phyloP scores from a whole-genome alignment of 2,329 filamentous ascomycete genomes.

The Sphaerostilbella broomeana region DNA sequence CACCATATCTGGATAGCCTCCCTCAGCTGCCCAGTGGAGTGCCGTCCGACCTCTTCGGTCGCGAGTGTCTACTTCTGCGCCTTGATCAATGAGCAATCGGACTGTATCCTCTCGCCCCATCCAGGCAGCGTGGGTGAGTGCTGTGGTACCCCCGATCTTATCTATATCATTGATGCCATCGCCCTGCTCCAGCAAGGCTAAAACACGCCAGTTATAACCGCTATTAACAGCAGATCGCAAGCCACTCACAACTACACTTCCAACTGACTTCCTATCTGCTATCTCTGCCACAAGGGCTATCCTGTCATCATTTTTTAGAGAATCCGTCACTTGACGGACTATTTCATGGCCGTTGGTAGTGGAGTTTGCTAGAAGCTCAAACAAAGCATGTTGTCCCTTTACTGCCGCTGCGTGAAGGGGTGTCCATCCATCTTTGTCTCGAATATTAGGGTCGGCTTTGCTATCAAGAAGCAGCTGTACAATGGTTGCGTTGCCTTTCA shows the following conservation, averaged over 20 bases:
- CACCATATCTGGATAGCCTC: background rate
- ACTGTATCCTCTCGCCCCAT: background rate
- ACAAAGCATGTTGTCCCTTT: constrained; percentile 6
- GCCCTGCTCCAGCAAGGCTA: background rate
- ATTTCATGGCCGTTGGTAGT: background rate
- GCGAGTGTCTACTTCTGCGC: background rate
- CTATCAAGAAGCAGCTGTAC: constrained; percentile 6
- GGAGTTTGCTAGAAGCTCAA: background rate
- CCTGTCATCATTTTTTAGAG: background rate
- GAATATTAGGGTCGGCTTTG: constrained; percentile 1
- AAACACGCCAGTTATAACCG: constrained; percentile 2
- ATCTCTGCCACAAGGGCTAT: constrained; percentile 12
- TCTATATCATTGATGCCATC: background rate
- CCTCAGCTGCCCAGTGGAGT: background rate
- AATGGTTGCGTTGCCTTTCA: constrained; percentile 2
- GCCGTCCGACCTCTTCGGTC: background rate
- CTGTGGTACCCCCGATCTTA: background rate
- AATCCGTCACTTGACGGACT: background rate
- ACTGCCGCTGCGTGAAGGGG: constrained; percentile 1
- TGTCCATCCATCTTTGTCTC: background rate
- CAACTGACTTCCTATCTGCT: constrained; percentile 14
- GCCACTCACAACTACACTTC: constrained; percentile 13
- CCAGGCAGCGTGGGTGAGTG: background rate
- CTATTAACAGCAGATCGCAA: constrained; percentile 16
- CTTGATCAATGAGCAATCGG: background rate